Percentiles rank a stretch among this genome's conserved stretches.
phyloP scores from a whole-genome alignment of 495 filamentous ascomycete species.

The Talaromyces stipitatus region DNA sequence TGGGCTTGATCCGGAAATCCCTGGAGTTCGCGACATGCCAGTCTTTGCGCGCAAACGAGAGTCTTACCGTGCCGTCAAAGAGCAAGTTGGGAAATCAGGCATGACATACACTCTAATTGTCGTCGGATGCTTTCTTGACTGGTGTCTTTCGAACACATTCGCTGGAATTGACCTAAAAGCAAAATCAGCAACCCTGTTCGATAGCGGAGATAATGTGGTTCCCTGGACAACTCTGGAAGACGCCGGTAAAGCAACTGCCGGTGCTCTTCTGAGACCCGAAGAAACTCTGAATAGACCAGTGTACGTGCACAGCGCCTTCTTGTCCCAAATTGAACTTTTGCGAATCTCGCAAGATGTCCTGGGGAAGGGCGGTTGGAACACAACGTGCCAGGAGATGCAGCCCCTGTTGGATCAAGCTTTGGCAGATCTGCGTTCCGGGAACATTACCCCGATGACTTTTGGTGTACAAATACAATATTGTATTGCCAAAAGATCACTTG shows the following conservation, averaged over 20 bases:
- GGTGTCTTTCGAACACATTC: conserved; percentile 13
- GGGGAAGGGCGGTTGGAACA: conserved; percentile 10
- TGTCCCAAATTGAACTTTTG: conserved; percentile 13
- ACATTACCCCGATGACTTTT: conserved; percentile 11
- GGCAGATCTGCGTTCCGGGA: conserved; percentile 11
- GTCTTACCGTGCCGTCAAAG: conserved; percentile 15
- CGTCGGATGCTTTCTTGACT: conserved; percentile 16
- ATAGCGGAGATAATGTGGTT: conserved; percentile 15
- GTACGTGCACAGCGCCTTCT: conserved; percentile 15
- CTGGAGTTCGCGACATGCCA: conserved; percentile 15
- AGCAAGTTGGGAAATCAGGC: conserved; percentile 8
- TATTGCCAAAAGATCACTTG: conserved; percentile 11
- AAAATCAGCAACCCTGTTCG: conserved; percentile 11
- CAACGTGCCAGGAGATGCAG: conserved; percentile 10
- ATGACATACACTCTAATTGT: conserved; percentile 14
- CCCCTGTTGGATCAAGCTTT: conserved; percentile 11
- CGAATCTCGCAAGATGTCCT: conserved; percentile 4
- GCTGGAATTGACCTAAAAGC: conserved; percentile 9
- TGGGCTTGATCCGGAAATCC: conserved; percentile 21
- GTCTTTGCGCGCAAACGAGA: conserved; percentile 13
- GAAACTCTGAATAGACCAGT: conserved; percentile 14
- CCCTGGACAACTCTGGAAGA: conserved; percentile 17
- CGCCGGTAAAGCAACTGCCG: conserved; percentile 13
- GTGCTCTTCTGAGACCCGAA: conserved; percentile 12
- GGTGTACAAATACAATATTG: conserved; percentile 16